Conservation (phyloP, 441 rosid genomes). For the Breynia disticha region DNA sequence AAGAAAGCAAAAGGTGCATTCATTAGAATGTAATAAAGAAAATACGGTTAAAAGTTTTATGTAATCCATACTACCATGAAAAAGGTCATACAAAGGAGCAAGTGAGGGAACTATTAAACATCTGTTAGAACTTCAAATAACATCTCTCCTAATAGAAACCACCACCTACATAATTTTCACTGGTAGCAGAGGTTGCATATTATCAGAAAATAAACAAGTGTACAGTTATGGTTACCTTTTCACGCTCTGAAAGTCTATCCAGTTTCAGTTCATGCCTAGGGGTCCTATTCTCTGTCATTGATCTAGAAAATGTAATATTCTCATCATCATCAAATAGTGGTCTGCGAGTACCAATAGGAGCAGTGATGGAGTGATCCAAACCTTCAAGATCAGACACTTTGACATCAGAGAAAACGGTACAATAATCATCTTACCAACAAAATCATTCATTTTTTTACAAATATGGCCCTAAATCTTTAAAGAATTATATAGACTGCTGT, state of each 20-base stretch:
- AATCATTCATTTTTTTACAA: too few relatives aligned
- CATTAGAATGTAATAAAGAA: neutral
- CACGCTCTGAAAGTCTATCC: conserved; percentile 67
- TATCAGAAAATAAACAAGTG: neutral
- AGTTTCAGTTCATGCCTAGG: conserved; percentile 47
- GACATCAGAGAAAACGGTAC: conserved; percentile 18
- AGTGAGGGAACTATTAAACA: too few relatives aligned
- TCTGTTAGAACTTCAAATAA: too few relatives aligned
- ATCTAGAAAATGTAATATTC: conserved; percentile 42
- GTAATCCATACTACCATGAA: neutral
- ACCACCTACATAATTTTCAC: neutral
- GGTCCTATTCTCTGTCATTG: conserved; percentile 57
- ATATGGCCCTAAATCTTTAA: too few relatives aligned
- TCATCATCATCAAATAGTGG: conserved; percentile 38
- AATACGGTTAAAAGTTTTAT: neutral
- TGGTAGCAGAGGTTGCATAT: neutral
- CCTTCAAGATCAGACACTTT: conserved; percentile 39
- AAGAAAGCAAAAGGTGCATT: too few relatives aligned
- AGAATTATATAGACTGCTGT: too few relatives aligned
- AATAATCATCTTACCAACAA: neutral
- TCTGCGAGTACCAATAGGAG: conserved; percentile 30
- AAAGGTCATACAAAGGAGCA: too few relatives aligned
- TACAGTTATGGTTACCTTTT: conserved; percentile 45
- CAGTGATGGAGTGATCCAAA: conserved; percentile 51
- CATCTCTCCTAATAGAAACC: neutral